Conservation (phyloP, 2,329 filamentous ascomycete species). For the Claviceps sp. region DNA sequence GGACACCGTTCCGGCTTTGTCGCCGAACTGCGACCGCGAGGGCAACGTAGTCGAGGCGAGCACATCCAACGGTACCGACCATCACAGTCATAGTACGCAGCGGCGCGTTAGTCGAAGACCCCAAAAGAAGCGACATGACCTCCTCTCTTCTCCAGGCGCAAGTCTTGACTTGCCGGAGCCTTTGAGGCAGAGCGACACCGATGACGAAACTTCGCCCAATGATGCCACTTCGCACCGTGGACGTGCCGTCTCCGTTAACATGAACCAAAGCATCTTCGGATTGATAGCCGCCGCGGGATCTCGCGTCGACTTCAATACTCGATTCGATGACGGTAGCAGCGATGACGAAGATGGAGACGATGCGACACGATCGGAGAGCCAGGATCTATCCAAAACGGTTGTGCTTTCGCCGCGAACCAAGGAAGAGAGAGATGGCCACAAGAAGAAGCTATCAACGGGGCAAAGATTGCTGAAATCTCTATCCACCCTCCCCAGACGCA, state of each 20-base stretch:
- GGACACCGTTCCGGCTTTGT: neutral
- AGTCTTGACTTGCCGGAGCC: conserved; percentile 36
- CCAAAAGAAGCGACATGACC: conserved; percentile 29
- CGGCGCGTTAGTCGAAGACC: conserved; percentile 29
- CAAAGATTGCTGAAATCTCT: conserved; percentile 54
- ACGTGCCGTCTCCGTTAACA: conserved; percentile 48
- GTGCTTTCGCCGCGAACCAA: conserved; percentile 22
- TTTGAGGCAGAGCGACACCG: conserved; percentile 35
- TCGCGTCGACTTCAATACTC: conserved; percentile 65
- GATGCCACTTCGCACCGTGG: conserved; percentile 30
- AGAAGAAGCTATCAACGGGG: conserved; percentile 45
- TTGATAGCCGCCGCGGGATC: conserved; percentile 83
- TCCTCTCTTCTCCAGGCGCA: conserved; percentile 21
- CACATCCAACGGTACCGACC: conserved; percentile 13
- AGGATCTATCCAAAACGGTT: conserved; percentile 28
- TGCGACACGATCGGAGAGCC: conserved; percentile 28
- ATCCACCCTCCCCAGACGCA: conserved; percentile 40
- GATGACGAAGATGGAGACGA: conserved; percentile 60
- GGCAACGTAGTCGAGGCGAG: conserved; percentile 1
- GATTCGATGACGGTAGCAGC: conserved; percentile 67
- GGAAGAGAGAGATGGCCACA: conserved; percentile 28
- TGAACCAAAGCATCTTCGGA: conserved; percentile 91
- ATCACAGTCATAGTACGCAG: conserved; percentile 23
- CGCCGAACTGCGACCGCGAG: conserved; percentile 2
- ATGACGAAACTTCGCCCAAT: conserved; percentile 27